Percentiles rank a stretch among this genome's conserved stretches.
These are phyloP conservation scores for Aspergillus sp. DNA, from an alignment of 2,329 filamentous ascomycete species.

Conservation along the genomic window DNA sequence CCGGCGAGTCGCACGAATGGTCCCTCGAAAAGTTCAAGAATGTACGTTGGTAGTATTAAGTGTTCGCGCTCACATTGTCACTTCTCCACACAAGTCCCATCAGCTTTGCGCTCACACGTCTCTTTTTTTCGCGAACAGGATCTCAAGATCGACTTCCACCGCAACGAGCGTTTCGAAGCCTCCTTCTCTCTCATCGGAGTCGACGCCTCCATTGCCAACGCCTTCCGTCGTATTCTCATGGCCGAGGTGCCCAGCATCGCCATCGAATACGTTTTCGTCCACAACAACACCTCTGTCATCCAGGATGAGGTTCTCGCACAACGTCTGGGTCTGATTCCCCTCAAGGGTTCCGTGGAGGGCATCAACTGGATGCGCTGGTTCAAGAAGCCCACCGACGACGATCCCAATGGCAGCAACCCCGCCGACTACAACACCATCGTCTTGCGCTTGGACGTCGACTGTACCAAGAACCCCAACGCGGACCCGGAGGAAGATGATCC, in stretches of 20 bases:
- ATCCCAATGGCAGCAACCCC: conserved; percentile 54
- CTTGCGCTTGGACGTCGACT: conserved; percentile 74
- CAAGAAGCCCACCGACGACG: conserved; percentile 68
- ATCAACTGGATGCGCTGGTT: conserved; percentile 82
- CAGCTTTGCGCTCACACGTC: not conserved
- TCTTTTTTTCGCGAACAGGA: conserved; percentile 43
- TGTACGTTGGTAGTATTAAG: conserved; percentile 39
- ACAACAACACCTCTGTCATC: conserved; percentile 97
- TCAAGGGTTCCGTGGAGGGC: conserved; percentile 75
- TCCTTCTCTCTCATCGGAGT: conserved; percentile 90
- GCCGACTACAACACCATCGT: conserved; percentile 86
- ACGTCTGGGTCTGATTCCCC: conserved; percentile 84
- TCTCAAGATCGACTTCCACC: conserved; percentile 79
- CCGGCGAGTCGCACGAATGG: conserved; percentile 84
- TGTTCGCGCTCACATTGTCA: not conserved
- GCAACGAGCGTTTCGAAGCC: conserved; percentile 73
- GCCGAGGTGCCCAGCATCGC: conserved; percentile 92
- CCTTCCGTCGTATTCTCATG: conserved; percentile 93
- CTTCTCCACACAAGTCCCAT: not conserved
- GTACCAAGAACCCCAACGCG: conserved; percentile 75
- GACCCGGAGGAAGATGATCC: conserved; percentile 75
- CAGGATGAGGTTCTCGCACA: conserved; percentile 96
- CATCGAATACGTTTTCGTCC: conserved; percentile 88
- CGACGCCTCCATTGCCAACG: conserved; percentile 92
- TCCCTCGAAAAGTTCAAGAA: conserved; percentile 69